These are phyloP conservation scores for Xerocomellus intermedius DNA, from an alignment of 768 basidiomycete genomes.

Conservation along the genomic window DNA sequence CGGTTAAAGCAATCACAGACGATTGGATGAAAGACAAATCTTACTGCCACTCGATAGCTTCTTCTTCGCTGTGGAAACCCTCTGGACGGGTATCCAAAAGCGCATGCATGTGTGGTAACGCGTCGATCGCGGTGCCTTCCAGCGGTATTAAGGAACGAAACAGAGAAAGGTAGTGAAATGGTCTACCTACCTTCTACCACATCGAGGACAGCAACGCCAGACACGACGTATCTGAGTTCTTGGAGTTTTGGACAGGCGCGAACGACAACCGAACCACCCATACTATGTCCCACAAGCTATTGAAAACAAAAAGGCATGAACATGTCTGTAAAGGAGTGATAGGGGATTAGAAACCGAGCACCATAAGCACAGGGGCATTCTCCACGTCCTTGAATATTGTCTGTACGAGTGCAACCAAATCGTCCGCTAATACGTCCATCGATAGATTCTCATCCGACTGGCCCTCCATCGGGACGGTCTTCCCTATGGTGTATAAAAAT, in stretches of 20 bases:
- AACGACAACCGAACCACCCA: slow-evolving; percentile 91
- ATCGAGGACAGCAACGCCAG: slow-evolving; percentile 80
- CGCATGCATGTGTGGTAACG: slow-evolving; percentile 88
- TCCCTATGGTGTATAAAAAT: slow-evolving; percentile 13
- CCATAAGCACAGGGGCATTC: slow-evolving; percentile 70
- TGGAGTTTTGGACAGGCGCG: slow-evolving; percentile 67
- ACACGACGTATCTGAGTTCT: slow-evolving; percentile 63
- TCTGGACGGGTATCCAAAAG: slow-evolving; percentile 84
- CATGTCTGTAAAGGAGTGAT: neutral
- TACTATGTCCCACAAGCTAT: slow-evolving; percentile 90
- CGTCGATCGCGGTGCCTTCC: slow-evolving; percentile 87
- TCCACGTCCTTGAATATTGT: slow-evolving; percentile 66
- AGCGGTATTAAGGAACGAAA: neutral
- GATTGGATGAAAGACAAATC: slow-evolving; percentile 26
- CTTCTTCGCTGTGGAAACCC: slow-evolving; percentile 79
- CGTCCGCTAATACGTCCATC: slow-evolving; percentile 67
- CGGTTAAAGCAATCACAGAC: neutral
- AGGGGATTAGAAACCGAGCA: slow-evolving; percentile 25
- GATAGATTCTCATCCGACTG: slow-evolving; percentile 45
- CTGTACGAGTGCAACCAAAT: slow-evolving; percentile 69
- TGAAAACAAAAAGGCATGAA: neutral
- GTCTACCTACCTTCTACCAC: slow-evolving; percentile 77
- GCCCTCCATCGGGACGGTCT: slow-evolving; percentile 22
- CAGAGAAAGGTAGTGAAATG: neutral
- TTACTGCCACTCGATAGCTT: slow-evolving; percentile 95